Conservation (phyloP, 2,329 filamentous ascomycete genomes). For the Pseudodiploospora longispora region DNA sequence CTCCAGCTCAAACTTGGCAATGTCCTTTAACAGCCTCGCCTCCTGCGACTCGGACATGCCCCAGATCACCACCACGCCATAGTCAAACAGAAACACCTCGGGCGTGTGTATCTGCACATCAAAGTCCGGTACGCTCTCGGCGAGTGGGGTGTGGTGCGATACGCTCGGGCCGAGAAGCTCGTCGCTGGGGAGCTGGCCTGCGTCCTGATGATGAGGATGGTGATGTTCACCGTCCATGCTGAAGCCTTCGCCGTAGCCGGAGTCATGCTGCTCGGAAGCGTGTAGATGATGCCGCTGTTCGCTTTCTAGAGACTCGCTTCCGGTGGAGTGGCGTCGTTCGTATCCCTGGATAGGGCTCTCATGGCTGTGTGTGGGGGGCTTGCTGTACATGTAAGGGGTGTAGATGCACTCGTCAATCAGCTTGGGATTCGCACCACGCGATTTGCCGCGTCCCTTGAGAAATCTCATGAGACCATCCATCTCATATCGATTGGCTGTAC, state of each 20-base stretch:
- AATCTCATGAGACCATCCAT: constrained; percentile 86
- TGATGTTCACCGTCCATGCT: constrained; percentile 14
- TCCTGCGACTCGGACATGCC: constrained; percentile 91
- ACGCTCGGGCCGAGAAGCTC: constrained; percentile 26
- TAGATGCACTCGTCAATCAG: constrained; percentile 97
- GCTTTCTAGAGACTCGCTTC: constrained; percentile 46
- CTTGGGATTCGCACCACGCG: constrained; percentile 76
- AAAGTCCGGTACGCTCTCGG: constrained; percentile 57
- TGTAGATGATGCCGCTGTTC: constrained; percentile 46
- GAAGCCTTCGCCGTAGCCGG: constrained; percentile 22
- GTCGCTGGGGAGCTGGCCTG: constrained; percentile 19
- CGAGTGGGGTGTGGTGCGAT: constrained; percentile 29
- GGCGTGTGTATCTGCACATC: constrained; percentile 85
- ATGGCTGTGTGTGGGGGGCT: constrained; percentile 19
- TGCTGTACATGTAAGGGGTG: constrained; percentile 77
- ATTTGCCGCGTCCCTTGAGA: constrained; percentile 74
- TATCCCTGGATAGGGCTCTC: constrained; percentile 35
- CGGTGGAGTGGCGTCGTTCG: constrained; percentile 69
- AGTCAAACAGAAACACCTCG: constrained; percentile 93
- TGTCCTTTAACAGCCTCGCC: constrained; percentile 83
- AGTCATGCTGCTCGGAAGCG: constrained; percentile 25
- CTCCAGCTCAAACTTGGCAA: constrained; percentile 87
- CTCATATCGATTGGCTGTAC: constrained; percentile 85
- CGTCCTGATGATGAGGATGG: constrained; percentile 15
- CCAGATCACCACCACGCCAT: constrained; percentile 97